Base-by-base conservation (phyloP, 768 basidiomycete species). In the Podaxis sp. region DNA sequence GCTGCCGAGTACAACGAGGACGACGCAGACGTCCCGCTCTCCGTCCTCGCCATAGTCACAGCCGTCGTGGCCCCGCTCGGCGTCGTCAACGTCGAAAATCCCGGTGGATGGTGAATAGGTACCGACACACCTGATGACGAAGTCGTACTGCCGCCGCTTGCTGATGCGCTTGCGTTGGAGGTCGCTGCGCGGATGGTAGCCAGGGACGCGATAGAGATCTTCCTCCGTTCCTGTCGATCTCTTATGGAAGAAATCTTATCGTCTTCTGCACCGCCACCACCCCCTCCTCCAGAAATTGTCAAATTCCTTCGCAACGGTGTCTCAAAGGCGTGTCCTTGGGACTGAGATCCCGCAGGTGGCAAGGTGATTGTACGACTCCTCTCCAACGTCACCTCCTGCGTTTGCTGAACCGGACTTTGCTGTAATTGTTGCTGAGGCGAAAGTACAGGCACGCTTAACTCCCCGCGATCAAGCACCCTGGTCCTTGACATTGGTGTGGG, bases 31-130 rank as follows among this genome's bases (percentile, higher is more conserved):
- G 79, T 75, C 17, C 73, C 76, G 0, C 87, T 88, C 19, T 82
- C 78, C n/a, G 77, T 77, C 24, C 84, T 78, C 17, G 75, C 69
- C 33, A 86, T 52, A 30, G 80, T 89, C 12, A 91, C 60, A 15
- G 87, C 87, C 17, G 89, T 92, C 40, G 89, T 90, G 1, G 87
- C 78, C 61, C 80, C 84, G 51, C 72, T 74, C 0, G 84, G 81
- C 0, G 83, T 82, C 2, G 83, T 84, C 39, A 87, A 70, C 7
- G 80, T 67, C 9, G 85, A 79, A 53, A 84, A 82, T n/a, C 79
- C 73, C 15, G 81, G 68, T 56, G 70, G 64, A 7, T 68, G 69
- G 49, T 51, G 69, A 55, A 73, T 74, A 67, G 85, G 82, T 38
- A 84, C 70, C 3, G 85, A 87, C n/a, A 73, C 65, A 48, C 76